Evolutionary conservation across 2,329 filamentous ascomycete species (phyloP).

Genomic region (Chrysosporium queenslandicum): DNA sequence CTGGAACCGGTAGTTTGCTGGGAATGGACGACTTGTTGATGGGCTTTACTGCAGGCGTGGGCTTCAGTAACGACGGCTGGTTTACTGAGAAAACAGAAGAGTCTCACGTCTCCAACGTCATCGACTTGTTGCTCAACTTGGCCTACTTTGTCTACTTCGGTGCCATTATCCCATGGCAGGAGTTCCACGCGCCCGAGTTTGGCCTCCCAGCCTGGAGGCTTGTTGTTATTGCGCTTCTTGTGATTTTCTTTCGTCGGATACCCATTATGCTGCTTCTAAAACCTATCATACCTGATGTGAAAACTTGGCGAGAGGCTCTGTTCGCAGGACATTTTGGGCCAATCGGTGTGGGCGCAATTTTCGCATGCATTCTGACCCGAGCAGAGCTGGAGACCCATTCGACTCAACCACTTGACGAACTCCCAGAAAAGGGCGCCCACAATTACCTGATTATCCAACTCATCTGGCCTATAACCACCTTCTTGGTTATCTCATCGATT

Average conservation of each 20-base stretch:
- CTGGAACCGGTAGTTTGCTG: slow-evolving; percentile 80
- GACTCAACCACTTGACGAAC: slow-evolving; percentile 63
- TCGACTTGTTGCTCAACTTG: slow-evolving; percentile 92
- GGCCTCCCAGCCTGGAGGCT: slow-evolving; percentile 80
- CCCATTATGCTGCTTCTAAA: slow-evolving; percentile 89
- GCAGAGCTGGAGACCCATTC: slow-evolving; percentile 74
- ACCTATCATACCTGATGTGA: slow-evolving; percentile 88
- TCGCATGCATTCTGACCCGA: slow-evolving; percentile 82
- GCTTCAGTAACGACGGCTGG: slow-evolving; percentile 98
- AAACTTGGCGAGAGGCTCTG: slow-evolving; percentile 92
- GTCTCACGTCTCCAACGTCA: slow-evolving; percentile 97
- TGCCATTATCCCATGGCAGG: slow-evolving; percentile 91
- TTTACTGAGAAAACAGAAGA: slow-evolving; percentile 97
- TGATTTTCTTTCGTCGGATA: slow-evolving; percentile 90
- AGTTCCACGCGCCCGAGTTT: slow-evolving; percentile 66
- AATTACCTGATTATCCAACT: slow-evolving; percentile 65
- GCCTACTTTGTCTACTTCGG: slow-evolving; percentile 97
- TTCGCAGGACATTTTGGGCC: slow-evolving; percentile 97
- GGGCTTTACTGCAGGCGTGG: slow-evolving; percentile 91
- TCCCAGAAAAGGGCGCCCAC: slow-evolving; percentile 42
- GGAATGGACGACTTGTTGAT: slow-evolving; percentile 90
- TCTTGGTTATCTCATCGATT: slow-evolving; percentile 89
- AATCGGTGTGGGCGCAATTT: slow-evolving; percentile 93
- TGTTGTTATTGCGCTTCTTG: slow-evolving; percentile 84
- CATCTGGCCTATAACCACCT: slow-evolving; percentile 93